Conservation (phyloP, 371 early-diverging fungal species). For the Mortierella sp. region DNA sequence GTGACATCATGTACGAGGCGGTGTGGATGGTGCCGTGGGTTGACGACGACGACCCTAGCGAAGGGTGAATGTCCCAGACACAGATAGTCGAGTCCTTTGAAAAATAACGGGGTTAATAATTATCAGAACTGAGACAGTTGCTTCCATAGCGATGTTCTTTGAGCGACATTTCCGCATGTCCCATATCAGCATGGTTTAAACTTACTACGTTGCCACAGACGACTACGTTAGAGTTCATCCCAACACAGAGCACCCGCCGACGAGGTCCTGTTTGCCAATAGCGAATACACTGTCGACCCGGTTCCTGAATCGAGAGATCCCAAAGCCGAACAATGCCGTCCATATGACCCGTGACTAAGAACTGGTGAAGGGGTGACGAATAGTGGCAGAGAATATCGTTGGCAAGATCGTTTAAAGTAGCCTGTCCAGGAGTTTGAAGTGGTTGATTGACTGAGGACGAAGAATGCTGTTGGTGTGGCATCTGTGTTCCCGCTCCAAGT, state of each 20-base stretch:
- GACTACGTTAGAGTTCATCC: constrained; percentile 67
- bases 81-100: constrained; percentile 64
- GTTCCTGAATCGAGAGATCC: constrained; percentile 56
- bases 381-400: constrained; percentile 67
- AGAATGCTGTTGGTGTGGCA: not conserved
- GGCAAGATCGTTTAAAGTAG: constrained; percentile 17
- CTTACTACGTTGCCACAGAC: constrained; percentile 65
- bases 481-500: not conserved
- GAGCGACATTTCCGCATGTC: not conserved
- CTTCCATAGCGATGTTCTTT: not conserved
- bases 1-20: constrained; percentile 56
- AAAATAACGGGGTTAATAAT: not conserved
- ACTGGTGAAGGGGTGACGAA: constrained; percentile 58
- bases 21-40: constrained; percentile 40
- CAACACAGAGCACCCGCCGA: constrained; percentile 69
- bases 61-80: constrained; percentile 68
- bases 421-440: not conserved
- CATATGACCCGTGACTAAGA: constrained; percentile 68
- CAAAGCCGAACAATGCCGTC: constrained; percentile 70
- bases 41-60: constrained; percentile 14
- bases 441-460: not conserved
- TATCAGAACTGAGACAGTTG: not conserved
- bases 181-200: not conserved
- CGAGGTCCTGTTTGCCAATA: constrained; percentile 66
- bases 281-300: constrained; percentile 47